Base-by-base conservation (phyloP, 768 basidiomycete species). In the Tulasnella calospora region DNA sequence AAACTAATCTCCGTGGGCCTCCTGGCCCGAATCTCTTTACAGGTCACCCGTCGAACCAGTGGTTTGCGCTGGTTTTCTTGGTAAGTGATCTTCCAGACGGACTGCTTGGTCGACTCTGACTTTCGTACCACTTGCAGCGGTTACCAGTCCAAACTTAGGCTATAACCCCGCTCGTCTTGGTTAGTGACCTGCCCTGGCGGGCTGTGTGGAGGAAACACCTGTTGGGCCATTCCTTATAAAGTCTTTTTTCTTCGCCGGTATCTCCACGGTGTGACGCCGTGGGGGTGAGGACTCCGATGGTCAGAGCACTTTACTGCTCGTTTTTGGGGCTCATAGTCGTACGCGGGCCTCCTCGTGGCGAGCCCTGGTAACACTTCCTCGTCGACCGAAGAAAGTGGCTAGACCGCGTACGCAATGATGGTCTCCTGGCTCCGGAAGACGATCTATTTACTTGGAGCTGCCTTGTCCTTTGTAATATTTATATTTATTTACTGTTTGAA, bases 111-210 rank as follows among this genome's bases (percentile, higher is more conserved):
- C 61, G 61, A 35, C 2, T 35, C 27, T 67, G 30, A 67, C 61
- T 13, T 5, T 35, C 1, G 3, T 35, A 35, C 33, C 1, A 67
- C n/a, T 15, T 67, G 12, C 12, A 67, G 61, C 61, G 8, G 61
- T 67, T 67, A 67, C 61, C 61, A 33, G 61, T 67, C 61, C 61
- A 67, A n/a, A 35, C 61, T 67, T 67, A 33, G 61, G 61, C 17
- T 15, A 67, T 67, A 67, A 67, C 61, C 33, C 4, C 1, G n/a
- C 61, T 35, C 1, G 10, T 33, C 61, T 33, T 8, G 61, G 61
- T 67, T 67, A 67, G 30, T 3, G 30, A 67, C 61, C 61, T 67
- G 61, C 61, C 33, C 2, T 27, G 27, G 61, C 30, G 1, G 61
- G 61, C 33, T 67, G 27, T 33, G 61, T 33, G 61, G 27, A 33